Evolutionary conservation across 208 protist species (phyloP), one percentile per base, ranked within the genome.

Genomic region (Wallacemonas rigidus): DNA sequence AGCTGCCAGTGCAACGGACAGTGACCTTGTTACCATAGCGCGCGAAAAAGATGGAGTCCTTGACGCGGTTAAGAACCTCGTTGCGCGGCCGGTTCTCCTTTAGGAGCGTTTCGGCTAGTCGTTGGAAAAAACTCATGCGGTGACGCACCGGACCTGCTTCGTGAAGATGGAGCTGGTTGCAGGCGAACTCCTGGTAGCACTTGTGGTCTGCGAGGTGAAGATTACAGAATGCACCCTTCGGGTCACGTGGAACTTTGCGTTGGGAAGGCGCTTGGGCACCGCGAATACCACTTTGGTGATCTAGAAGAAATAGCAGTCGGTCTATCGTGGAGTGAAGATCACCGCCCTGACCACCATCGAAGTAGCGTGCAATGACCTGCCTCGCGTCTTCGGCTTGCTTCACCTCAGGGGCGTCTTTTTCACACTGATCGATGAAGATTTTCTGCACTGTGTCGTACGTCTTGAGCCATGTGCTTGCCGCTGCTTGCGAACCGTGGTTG

Each of bases 1-100:
- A 92, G 67, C 71, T 91, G 35, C 82, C 85, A 77, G 89, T 80
- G 61, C 79, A 95, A 3, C 87, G 81, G 26, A 95, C 90, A 2
- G 90, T 95, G 2, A 95, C 90, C 57, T 93, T 95, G 67, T 95
- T 95, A 44, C 90, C 90, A 76, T 93, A 95, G 12, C 88, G 80
- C 1, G 90, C 90, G 67, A 93, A 95, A 64, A 95, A 93, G 44
- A 93, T 87, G 15, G 90, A 95, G 76, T 95, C 90, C 64, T 92
- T 93, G 53, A 93, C 80, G 12, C 90, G 80, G 53, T 85, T 81
- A 3, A 88, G 44, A 56, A 95, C 84, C 48, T 95, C 85, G 3
- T 51, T 54, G 14, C 69, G 77, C 0, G 84, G 65, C 11, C 51
- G 50, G n/a, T 86, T 79, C 76, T 95, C 86, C 48, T 87, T 80